Conservation (phyloP, 2,329 filamentous ascomycete genomes). For the Fusarium keratoplasticum region DNA sequence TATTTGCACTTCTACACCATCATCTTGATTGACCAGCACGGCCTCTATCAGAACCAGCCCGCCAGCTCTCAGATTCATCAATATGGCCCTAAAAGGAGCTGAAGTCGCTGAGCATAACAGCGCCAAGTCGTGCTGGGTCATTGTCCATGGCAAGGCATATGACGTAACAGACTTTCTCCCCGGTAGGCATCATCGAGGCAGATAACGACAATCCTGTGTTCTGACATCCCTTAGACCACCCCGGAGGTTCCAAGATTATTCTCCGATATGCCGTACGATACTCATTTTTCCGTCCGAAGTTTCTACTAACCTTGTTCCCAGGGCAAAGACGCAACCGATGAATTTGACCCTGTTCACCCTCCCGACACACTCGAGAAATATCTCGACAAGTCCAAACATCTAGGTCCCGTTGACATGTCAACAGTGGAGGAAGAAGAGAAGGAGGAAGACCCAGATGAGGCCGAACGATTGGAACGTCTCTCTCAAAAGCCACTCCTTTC, state of each 20-base stretch:
- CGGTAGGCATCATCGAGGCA: background rate
- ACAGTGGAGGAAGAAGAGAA: background rate
- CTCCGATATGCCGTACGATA: conserved; percentile 19
- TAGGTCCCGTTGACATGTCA: background rate
- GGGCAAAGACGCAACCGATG: conserved; percentile 19
- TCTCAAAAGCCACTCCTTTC: conserved; percentile 12
- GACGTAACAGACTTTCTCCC: conserved; percentile 27
- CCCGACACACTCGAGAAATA: background rate
- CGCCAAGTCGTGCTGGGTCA: conserved; percentile 90
- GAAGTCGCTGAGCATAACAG: conserved; percentile 78
- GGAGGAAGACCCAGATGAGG: background rate
- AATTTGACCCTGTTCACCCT: background rate
- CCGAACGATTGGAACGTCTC: background rate
- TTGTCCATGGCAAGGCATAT: conserved; percentile 68
- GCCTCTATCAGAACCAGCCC: no score
- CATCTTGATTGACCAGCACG: background rate
- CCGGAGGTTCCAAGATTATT: conserved; percentile 24
- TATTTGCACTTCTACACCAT: background rate
- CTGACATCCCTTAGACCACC: conserved; percentile 3
- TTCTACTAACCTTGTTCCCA: fast-evolving
- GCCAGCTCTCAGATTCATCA: background rate
- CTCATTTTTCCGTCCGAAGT: fast-evolving
- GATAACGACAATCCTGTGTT: background rate
- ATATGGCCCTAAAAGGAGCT: conserved; percentile 61
- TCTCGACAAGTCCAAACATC: background rate